These are phyloP conservation scores for Cymodocea nodosa DNA, from an alignment of 116 monocot species.

Conservation along the genomic window DNA sequence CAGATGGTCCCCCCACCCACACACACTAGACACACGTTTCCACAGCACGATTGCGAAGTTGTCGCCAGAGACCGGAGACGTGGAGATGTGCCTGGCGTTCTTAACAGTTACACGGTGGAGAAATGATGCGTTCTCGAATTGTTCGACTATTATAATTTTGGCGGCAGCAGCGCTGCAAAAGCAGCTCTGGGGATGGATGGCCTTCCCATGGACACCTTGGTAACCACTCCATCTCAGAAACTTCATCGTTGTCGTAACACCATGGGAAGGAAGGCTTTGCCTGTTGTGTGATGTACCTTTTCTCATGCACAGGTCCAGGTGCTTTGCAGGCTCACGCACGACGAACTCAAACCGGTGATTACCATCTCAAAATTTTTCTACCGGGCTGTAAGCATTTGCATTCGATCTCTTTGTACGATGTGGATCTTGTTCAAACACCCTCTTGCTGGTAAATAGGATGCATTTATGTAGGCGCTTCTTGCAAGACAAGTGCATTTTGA, in stretches of 20 bases:
- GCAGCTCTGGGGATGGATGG: not conserved
- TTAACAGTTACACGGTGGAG: not conserved
- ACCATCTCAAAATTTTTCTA: not conserved
- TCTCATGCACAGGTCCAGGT: slow-evolving; percentile 1
- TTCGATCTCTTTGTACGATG: too few relatives aligned
- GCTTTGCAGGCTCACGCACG: slow-evolving; percentile 3
- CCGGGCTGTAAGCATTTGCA: not conserved
- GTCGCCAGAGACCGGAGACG: too few relatives aligned
- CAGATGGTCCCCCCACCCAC: too few relatives aligned
- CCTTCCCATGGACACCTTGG: slow-evolving; percentile 4
- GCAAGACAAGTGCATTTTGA: slow-evolving; percentile 2
- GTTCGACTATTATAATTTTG: not conserved
- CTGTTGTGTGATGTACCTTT: not conserved
- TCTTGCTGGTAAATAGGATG: not conserved
- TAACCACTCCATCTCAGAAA: not conserved
- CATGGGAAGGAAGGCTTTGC: too few relatives aligned
- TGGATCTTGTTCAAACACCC: not conserved
- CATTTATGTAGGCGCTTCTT: not conserved
- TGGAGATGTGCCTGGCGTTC: too few relatives aligned
- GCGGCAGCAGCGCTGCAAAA: not conserved
- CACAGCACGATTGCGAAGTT: too few relatives aligned
- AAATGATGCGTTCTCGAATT: not conserved
- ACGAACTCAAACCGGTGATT: slow-evolving; percentile 2
- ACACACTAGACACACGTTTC: too few relatives aligned
- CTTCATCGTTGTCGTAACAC: not conserved